Evolutionary conservation across 495 filamentous ascomycete species (phyloP), one percentile per base, ranked within the genome.

Genomic region (Penicillium waksmanii): DNA sequence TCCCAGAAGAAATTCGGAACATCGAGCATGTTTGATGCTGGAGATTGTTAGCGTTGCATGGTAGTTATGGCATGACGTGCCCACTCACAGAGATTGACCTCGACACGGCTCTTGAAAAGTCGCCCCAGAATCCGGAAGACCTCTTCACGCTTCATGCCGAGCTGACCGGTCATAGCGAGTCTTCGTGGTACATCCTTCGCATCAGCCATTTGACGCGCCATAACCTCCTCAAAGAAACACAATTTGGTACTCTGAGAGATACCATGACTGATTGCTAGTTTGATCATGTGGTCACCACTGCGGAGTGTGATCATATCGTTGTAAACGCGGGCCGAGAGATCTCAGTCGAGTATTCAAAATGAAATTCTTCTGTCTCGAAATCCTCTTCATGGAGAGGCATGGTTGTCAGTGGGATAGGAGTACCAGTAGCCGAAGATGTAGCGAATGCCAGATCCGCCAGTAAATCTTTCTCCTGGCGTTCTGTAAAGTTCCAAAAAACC

Each of bases 1-100:
- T 96, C 92, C 95, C 95, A 99, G 83, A 99, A 98, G 80, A 99
- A 98, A 72, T 95, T 96, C 44, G 95, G 96, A 3, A 96, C 92
- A 71, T 97, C 94, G 59, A 99, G 89, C 70, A 97, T 92, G 65
- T 98, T 99, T 13, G 92, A 96, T 55, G 95, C 91, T 96, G 71
- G 23, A 6, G n/a, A 33, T 31, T 46, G 46, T 66, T 57, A 64
- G 56, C 48, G 40, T 2, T 49, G 35, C 47, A 80, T 18, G 13
- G 38, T 15, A 49, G 10, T 5, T 38, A 19, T 25, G 3, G 42
- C 18, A n/a, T 7, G 18, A 51, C 15, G 36, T 17, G 42, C 42
- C 17, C 42, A 44, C 42, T 44, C 9, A 96, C 93, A 97, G 11
- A 99, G 84, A 77, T 99, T 99, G 40, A 99, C 96, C 61, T 99